Conservation (phyloP, 2,329 filamentous ascomycete genomes). For the Anthostomella pinea region DNA sequence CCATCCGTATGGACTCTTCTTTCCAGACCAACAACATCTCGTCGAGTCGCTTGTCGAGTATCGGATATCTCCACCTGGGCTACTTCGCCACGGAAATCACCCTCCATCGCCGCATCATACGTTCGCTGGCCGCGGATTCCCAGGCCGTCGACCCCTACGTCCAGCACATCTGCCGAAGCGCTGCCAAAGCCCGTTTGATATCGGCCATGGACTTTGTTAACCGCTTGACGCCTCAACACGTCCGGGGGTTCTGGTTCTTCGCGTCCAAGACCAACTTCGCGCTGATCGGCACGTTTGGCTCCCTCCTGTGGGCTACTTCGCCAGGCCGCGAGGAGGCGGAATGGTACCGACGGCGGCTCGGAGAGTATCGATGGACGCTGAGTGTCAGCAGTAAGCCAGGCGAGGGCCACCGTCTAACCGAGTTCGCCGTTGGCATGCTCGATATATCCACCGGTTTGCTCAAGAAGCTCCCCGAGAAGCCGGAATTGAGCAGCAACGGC, state of each 20-base stretch:
- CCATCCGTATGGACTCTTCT: conserved; percentile 64
- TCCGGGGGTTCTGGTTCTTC: conserved; percentile 92
- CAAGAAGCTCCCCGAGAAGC: conserved; percentile 69
- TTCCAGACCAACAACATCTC: conserved; percentile 40
- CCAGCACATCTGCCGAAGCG: conserved; percentile 86
- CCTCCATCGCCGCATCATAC: conserved; percentile 85
- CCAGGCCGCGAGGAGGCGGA: conserved; percentile 85
- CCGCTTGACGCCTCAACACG: conserved; percentile 78
- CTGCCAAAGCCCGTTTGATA: conserved; percentile 90
- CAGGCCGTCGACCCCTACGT: conserved; percentile 70
- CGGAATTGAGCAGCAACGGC: conserved; percentile 56
- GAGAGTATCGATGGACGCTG: conserved; percentile 92
- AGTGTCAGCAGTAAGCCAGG: conserved; percentile 77
- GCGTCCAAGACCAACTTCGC: conserved; percentile 89
- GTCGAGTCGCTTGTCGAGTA: conserved; percentile 52
- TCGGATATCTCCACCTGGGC: conserved; percentile 80
- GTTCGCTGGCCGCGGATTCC: conserved; percentile 59
- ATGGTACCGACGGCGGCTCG: conserved; percentile 82
- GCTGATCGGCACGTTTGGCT: conserved; percentile 90
- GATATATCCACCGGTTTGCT: conserved; percentile 69
- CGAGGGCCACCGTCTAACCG: conserved; percentile 55
- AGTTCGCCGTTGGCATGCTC: conserved; percentile 75
- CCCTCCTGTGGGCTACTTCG: conserved; percentile 83
- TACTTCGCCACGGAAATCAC: conserved; percentile 96
- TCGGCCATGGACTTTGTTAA: conserved; percentile 98